These are phyloP conservation scores for Hibiscus trionum DNA, from an alignment of 345 rosid genomes.

Conservation along the genomic window DNA sequence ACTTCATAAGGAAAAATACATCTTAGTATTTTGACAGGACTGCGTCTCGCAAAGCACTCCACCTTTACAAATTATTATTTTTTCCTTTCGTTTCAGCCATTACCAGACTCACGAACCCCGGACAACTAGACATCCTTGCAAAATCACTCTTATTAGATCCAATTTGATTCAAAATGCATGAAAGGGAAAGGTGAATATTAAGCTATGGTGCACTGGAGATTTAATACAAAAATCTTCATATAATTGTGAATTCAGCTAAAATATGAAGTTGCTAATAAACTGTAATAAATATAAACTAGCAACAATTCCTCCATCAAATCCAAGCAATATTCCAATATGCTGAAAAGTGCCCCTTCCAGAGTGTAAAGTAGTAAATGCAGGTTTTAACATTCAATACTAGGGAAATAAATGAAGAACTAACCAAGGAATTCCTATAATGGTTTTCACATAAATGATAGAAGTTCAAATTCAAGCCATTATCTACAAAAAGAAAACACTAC, in stretches of 20 bases:
- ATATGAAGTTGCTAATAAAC: not conserved
- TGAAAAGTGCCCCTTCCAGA: not conserved
- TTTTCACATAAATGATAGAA: not conserved
- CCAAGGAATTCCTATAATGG: not conserved
- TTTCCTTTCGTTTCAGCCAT: not conserved
- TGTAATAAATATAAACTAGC: not conserved
- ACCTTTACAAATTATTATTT: too few relatives aligned
- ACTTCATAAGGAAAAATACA: too few relatives aligned
- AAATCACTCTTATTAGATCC: not conserved
- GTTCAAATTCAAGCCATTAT: not conserved
- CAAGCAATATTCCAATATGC: not conserved
- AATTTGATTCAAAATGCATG: not conserved
- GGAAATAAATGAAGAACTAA: slow-evolving; percentile 1
- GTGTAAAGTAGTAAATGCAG: not conserved
- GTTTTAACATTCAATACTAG: not conserved
- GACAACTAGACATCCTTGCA: not conserved
- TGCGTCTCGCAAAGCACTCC: too few relatives aligned
- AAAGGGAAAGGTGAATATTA: not conserved
- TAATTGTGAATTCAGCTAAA: not conserved
- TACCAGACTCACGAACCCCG: not conserved
- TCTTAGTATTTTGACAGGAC: too few relatives aligned
- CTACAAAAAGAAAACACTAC: not conserved
- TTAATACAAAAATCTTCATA: not conserved
- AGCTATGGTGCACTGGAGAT: not conserved
- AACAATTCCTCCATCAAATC: not conserved